phyloP scores from a whole-genome alignment of 164 flowering plant species.

The Piper betle region DNA sequence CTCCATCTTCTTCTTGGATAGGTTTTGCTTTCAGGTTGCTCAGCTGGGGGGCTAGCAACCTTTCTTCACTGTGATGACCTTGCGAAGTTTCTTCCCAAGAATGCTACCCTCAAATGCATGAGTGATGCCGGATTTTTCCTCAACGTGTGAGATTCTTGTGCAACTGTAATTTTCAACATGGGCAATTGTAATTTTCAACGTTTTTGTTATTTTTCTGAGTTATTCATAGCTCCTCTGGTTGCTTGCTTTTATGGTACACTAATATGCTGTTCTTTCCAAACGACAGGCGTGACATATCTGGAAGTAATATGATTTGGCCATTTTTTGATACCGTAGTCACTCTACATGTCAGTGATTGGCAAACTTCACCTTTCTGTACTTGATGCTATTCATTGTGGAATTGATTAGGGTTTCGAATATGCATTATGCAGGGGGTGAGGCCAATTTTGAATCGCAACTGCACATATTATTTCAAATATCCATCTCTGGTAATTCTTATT shows the following conservation, averaged over 20 bases:
- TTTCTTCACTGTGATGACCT: conserved; percentile 78
- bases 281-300: conserved; percentile 56
- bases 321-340: conserved; percentile 35
- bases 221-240: neutral
- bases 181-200: neutral
- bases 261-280: conserved; percentile 22
- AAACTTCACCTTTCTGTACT: neutral
- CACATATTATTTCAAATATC: conserved; percentile 29
- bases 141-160: conserved; percentile 41
- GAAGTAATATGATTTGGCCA: conserved; percentile 40
- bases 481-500: conserved; percentile 36
- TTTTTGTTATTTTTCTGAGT: neutral
- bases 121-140: conserved; percentile 97
- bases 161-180: neutral
- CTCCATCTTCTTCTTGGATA: conserved; percentile 11
- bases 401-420: neutral
- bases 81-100: conserved; percentile 42
- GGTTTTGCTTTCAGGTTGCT: conserved; percentile 98
- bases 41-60: conserved; percentile 89
- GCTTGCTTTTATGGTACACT: neutral
- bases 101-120: conserved; percentile 69
- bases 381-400: neutral
- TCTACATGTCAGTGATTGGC: conserved; percentile 43
- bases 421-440: conserved; percentile 39
- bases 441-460: conserved; percentile 46